Evolutionary conservation across 2,329 filamentous ascomycete species (phyloP).

Genomic region (Cordyceps sp.): DNA sequence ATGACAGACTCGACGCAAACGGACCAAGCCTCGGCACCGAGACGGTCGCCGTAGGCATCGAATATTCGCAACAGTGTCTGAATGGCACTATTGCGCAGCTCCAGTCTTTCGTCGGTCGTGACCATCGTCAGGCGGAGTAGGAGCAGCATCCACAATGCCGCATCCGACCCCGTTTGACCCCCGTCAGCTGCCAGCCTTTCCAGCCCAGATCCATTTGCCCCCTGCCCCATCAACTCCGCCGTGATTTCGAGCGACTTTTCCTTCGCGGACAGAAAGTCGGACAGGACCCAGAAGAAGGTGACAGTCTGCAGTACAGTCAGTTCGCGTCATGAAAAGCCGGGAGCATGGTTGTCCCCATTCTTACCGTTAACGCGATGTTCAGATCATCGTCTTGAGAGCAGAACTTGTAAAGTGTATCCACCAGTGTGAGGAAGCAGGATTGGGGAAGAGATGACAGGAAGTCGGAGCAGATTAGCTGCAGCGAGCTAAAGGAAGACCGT

Average conservation of each 20-base stretch:
- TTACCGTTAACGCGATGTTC: constrained; percentile 82
- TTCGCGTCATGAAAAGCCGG: not conserved
- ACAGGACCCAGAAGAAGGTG: constrained; percentile 91
- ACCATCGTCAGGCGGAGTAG: constrained; percentile 55
- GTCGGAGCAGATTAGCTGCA: constrained; percentile 89
- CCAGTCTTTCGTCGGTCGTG: constrained; percentile 53
- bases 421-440: constrained; percentile 57
- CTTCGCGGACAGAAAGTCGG: constrained; percentile 60
- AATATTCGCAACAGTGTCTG: constrained; percentile 86
- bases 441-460: constrained; percentile 62
- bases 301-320: constrained; percentile 44
- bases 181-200: constrained; percentile 41
- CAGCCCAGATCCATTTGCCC: constrained; percentile 32
- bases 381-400: constrained; percentile 80
- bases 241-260: constrained; percentile 41
- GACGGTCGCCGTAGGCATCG: constrained; percentile 71
- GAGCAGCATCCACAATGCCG: constrained; percentile 65
- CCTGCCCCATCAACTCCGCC: constrained; percentile 27
- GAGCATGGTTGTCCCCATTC: constrained; percentile 9
- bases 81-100: constrained; percentile 73
- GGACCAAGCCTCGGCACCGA: constrained; percentile 66
- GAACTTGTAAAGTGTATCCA: constrained; percentile 81
- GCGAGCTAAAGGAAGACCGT: constrained; percentile 70
- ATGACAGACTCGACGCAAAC: constrained; percentile 68
- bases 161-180: constrained; percentile 43